Conservation (phyloP, 2,329 filamentous ascomycete genomes). For the Ascochyta pisi region DNA sequence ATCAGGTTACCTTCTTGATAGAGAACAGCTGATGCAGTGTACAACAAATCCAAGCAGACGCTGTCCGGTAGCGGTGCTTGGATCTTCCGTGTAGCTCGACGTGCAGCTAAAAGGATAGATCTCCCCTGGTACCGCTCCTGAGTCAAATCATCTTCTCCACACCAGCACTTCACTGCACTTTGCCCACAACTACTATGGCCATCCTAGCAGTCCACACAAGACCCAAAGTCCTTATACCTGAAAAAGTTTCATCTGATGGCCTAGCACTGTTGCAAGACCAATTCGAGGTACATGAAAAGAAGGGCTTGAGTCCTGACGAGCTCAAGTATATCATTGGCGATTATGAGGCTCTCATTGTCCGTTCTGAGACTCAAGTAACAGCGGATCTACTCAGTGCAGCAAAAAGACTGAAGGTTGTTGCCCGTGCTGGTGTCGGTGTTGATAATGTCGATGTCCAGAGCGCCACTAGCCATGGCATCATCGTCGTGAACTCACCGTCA, state of each 20-base stretch:
- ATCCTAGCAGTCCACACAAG: conserved; percentile 38
- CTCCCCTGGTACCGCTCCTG: not conserved
- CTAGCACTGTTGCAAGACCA: conserved; percentile 70
- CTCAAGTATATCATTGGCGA: conserved; percentile 70
- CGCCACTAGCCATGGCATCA: conserved; percentile 75
- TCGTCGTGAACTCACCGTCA: conserved; percentile 80
- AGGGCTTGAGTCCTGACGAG: conserved; percentile 67
- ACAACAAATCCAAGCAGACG: conserved; percentile 8
- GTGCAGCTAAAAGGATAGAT: conserved; percentile 12
- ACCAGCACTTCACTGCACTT: not conserved
- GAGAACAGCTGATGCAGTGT: conserved; percentile 33
- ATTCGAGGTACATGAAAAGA: conserved; percentile 73
- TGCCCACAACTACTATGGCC: conserved; percentile 34
- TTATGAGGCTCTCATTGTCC: conserved; percentile 79
- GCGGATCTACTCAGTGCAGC: conserved; percentile 70
- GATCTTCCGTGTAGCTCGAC: conserved; percentile 8
- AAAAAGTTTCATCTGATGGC: conserved; percentile 82
- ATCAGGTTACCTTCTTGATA: conserved; percentile 32
- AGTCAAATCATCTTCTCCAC: not conserved
- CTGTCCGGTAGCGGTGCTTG: conserved; percentile 37
- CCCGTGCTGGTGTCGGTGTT: conserved; percentile 78
- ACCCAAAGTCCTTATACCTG: conserved; percentile 72
- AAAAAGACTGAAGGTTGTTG: conserved; percentile 76
- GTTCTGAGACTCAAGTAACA: conserved; percentile 83
- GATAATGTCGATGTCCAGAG: conserved; percentile 81